Conservation (phyloP, 2,329 filamentous ascomycete species). For the Colletotrichum destructivum region DNA sequence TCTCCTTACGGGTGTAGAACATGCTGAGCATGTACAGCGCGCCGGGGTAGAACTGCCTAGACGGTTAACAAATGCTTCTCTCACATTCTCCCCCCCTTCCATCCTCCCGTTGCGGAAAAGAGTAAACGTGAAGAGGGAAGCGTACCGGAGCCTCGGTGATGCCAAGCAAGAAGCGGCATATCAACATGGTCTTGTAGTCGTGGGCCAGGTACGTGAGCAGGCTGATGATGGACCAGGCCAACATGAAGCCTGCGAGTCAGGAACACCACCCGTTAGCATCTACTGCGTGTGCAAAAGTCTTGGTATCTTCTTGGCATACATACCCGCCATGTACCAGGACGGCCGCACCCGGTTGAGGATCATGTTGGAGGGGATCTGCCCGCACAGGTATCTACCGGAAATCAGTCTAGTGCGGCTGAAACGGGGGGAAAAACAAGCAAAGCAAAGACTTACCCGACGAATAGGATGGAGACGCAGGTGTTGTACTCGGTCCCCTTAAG, state of each 20-base stretch:
- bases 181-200: constrained; percentile 33
- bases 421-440: constrained; percentile 48
- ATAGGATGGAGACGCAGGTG: constrained; percentile 44
- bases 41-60: constrained; percentile 43
- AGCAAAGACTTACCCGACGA: constrained; percentile 45
- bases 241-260: constrained; percentile 31
- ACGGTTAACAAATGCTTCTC: neutral
- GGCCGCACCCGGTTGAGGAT: constrained; percentile 49
- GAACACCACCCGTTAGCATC: too few relatives aligned
- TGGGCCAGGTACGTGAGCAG: constrained; percentile 31
- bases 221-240: constrained; percentile 38
- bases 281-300: constrained; percentile 5
- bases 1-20: constrained; percentile 42
- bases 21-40: constrained; percentile 41
- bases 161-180: constrained; percentile 37
- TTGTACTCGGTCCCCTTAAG: constrained; percentile 49
- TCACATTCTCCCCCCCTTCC: too few relatives aligned
- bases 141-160: constrained; percentile 38
- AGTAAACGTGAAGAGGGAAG: too few relatives aligned
- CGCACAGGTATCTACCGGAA: constrained; percentile 30
- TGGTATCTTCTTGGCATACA: constrained; percentile 12
- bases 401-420: constrained; percentile 37
- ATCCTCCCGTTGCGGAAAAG: too few relatives aligned
- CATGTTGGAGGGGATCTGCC: constrained; percentile 51
- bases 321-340: constrained; percentile 37